Percentiles rank a stretch among this genome's conserved stretches.
phyloP scores from a whole-genome alignment of 108 stramenopile genomes.

The Fragilariopsis cylindrus region DNA sequence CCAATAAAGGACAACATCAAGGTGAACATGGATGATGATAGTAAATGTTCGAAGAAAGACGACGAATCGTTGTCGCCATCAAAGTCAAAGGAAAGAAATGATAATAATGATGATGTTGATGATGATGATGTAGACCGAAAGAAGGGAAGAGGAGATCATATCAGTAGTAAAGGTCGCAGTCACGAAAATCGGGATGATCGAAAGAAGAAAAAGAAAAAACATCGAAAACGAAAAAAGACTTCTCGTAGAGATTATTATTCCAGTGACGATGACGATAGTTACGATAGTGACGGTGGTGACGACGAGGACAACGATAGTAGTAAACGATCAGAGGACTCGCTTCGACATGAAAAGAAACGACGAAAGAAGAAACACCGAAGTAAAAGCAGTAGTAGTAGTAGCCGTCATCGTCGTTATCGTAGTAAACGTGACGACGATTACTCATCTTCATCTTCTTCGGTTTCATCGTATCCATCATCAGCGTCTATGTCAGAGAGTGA shows the following conservation, averaged over 20 bases:
- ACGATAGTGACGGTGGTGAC: slow-evolving; percentile 26
- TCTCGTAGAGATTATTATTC: slow-evolving; percentile 27
- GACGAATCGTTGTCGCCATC: background rate
- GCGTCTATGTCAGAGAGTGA: slow-evolving; percentile 2
- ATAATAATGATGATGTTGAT: no score
- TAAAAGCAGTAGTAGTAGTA: background rate
- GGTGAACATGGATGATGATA: background rate
- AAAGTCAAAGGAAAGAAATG: background rate
- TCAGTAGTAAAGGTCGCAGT: no score
- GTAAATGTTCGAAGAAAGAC: background rate
- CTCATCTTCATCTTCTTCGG: slow-evolving; percentile 17
- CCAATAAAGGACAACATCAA: background rate
- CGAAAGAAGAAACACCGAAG: background rate
- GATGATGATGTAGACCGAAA: background rate
- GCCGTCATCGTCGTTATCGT: background rate
- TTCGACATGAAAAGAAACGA: slow-evolving; percentile 4
- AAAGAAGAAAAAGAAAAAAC: slow-evolving; percentile 6
- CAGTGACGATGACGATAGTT: slow-evolving; percentile 37
- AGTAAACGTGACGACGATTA: background rate
- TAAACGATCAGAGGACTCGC: background rate
- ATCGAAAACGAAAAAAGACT: slow-evolving; percentile 29
- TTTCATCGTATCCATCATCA: slow-evolving; percentile 16
- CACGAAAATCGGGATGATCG: background rate
- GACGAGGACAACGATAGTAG: slow-evolving; percentile 7
- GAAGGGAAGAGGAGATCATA: background rate